A percentile compares a stretch with the other conserved stretches of the same genome.
Evolutionary conservation across 768 basidiomycete genomes (phyloP).

Genomic region (Lentinula boryana): DNA sequence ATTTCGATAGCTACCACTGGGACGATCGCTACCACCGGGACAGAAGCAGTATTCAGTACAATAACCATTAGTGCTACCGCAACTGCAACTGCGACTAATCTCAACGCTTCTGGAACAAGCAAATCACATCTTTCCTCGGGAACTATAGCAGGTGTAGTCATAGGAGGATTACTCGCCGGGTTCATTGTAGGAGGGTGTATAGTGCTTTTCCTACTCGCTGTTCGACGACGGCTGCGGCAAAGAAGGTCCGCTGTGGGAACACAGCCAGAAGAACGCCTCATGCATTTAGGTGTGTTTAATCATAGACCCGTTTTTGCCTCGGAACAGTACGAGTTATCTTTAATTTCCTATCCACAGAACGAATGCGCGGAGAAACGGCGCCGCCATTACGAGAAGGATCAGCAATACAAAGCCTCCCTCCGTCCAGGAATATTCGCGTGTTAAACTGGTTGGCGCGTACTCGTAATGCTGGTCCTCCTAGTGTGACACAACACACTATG

Average conservation of each 20-base stretch:
- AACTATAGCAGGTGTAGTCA: not conserved
- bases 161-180: constrained; percentile 3
- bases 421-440: constrained; percentile 3
- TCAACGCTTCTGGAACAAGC: not conserved
- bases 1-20: not conserved
- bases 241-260: constrained; percentile 3
- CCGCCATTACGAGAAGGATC: not conserved
- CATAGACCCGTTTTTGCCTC: not conserved
- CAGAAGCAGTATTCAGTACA: constrained; percentile 30
- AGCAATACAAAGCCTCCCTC: constrained; percentile 4
- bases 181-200: not conserved
- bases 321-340: not conserved
- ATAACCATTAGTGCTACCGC: constrained; percentile 40
- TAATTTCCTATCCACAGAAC: not conserved
- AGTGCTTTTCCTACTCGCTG: not conserved
- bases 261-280: constrained; percentile 3
- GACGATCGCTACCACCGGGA: not conserved
- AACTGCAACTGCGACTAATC: not conserved
- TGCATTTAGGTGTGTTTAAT: constrained; percentile 1
- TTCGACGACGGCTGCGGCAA: constrained; percentile 2
- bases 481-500: constrained; percentile 1
- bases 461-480: not conserved
- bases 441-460: constrained; percentile 3
- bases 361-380: constrained; percentile 1
- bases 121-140: not conserved